A percentile compares a stretch with the other conserved stretches of the same genome.
Conservation (phyloP, 768 basidiomycete genomes). For the Asterophora parasitica region DNA sequence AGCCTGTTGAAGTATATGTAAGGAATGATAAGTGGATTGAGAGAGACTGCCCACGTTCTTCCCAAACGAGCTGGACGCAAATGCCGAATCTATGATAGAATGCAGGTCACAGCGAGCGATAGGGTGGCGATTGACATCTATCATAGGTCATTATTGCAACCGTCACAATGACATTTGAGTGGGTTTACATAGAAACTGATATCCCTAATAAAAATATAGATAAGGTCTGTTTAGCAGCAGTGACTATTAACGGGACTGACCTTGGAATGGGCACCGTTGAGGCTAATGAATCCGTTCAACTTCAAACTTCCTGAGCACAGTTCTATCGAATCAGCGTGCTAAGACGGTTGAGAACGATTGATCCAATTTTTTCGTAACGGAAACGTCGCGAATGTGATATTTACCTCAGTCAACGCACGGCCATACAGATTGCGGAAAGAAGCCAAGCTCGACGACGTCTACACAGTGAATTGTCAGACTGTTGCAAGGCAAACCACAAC, state of each 20-base stretch:
- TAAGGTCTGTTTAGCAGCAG: conserved; percentile 12
- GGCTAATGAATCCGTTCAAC: conserved; percentile 81
- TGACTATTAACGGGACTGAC: conserved; percentile 30
- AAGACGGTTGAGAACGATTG: conserved; percentile 2
- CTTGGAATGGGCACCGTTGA: conserved; percentile 70
- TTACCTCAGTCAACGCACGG: conserved; percentile 62
- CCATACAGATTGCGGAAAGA: conserved; percentile 77
- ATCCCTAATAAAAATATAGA: conserved; percentile 42
- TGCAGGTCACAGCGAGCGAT: conserved; percentile 64
- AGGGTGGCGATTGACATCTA: conserved; percentile 80
- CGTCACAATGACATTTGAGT: conserved; percentile 1
- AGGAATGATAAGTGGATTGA: conserved; percentile 1
- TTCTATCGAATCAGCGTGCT: conserved; percentile 70
- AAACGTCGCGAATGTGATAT: conserved; percentile 6
- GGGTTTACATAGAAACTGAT: conserved; percentile 78
- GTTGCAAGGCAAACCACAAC: not conserved
- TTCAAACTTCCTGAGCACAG: conserved; percentile 43
- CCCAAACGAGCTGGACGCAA: conserved; percentile 66
- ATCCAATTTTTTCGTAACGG: no score
- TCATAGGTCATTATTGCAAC: conserved; percentile 2
- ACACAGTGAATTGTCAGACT: conserved; percentile 4
- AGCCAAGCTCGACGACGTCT: conserved; percentile 63
- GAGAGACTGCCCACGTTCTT: conserved; percentile 50
- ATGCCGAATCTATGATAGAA: conserved; percentile 58
- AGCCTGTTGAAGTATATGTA: conserved; percentile 48